Percentiles rank a stretch among this genome's conserved stretches.
Evolutionary conservation across 805 yeast species (phyloP).

Genomic region (Wickerhamomyces mucosus): DNA sequence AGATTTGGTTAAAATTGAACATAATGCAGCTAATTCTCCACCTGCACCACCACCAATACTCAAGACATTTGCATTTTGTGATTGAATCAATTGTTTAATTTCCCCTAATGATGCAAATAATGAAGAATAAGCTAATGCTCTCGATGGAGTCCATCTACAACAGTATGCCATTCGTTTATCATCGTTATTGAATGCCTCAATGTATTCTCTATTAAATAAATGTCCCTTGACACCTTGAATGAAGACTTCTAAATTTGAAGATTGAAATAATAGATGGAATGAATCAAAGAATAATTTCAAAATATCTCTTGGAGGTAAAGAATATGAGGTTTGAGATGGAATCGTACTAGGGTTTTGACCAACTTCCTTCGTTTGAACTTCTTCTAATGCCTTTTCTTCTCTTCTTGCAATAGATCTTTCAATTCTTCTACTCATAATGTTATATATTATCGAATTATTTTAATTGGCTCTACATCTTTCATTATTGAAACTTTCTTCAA

Average conservation of each 20-base stretch:
- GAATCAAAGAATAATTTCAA: conserved; percentile 14
- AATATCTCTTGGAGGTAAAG: conserved; percentile 16
- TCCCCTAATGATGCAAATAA: conserved; percentile 45
- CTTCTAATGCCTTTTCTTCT: conserved; percentile 1
- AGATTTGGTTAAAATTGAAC: conserved; percentile 40
- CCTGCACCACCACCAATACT: conserved; percentile 90
- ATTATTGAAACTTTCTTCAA: too few relatives aligned
- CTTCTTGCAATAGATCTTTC: conserved; percentile 12
- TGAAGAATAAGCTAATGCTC: conserved; percentile 67
- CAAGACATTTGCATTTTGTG: conserved; percentile 31
- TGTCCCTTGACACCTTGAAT: conserved; percentile 66
- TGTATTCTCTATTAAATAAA: conserved; percentile 61
- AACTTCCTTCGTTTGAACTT: conserved; percentile 4
- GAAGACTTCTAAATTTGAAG: conserved; percentile 22
- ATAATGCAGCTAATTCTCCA: conserved; percentile 60
- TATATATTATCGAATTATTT: too few relatives aligned
- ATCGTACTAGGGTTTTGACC: conserved; percentile 6
- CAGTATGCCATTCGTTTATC: conserved; percentile 68
- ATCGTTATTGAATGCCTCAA: conserved; percentile 55
- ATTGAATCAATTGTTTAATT: conserved; percentile 26
- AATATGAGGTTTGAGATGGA: conserved; percentile 11
- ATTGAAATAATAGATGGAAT: conserved; percentile 14
- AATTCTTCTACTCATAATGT: conserved; percentile 15
- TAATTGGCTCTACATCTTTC: too few relatives aligned
- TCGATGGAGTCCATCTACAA: conserved; percentile 78